Evolutionary conservation across 1,284 basidiomycete species (phyloP).

Genomic region (Tilletia caries): DNA sequence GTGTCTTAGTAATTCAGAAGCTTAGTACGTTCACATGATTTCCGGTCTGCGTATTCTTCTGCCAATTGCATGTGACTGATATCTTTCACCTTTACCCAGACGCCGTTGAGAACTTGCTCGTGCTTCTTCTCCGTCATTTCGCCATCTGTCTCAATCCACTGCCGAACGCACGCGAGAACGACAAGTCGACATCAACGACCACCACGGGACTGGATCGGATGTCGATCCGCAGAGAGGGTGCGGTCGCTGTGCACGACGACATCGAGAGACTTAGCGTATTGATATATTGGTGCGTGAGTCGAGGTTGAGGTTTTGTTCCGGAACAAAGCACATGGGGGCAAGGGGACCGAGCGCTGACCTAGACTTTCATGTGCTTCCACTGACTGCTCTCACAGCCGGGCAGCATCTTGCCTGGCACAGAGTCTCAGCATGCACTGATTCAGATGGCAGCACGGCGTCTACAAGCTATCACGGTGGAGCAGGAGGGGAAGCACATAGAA

Average conservation of each 20-base stretch:
- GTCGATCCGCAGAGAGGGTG: conserved; percentile 36
- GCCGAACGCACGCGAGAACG: conserved; percentile 20
- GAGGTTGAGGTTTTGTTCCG: not conserved
- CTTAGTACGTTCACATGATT: conserved; percentile 58
- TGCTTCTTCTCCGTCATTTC: conserved; percentile 81
- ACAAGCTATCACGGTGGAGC: not conserved
- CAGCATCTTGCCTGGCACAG: not conserved
- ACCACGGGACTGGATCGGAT: conserved; percentile 24
- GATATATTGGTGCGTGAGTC: conserved; percentile 13
- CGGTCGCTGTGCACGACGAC: conserved; percentile 19
- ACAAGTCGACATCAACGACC: conserved; percentile 13
- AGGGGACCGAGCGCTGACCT: not conserved
- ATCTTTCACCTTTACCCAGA: conserved; percentile 57
- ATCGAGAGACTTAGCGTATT: conserved; percentile 16
- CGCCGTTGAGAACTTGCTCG: conserved; percentile 74
- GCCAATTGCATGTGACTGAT: too few species aligned
- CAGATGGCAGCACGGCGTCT: conserved; percentile 6
- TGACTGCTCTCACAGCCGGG: conserved; percentile 1
- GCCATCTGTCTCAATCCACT: conserved; percentile 57
- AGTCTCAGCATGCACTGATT: not conserved
- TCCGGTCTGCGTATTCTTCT: conserved; percentile 16
- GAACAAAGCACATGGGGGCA: not conserved
- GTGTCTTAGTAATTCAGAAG: conserved; percentile 59
- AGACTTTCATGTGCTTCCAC: not conserved
- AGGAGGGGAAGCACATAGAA: too few species aligned